These are phyloP conservation scores for Diplodia corticola DNA, from an alignment of 2,329 filamentous ascomycete species.

Conservation along the genomic window DNA sequence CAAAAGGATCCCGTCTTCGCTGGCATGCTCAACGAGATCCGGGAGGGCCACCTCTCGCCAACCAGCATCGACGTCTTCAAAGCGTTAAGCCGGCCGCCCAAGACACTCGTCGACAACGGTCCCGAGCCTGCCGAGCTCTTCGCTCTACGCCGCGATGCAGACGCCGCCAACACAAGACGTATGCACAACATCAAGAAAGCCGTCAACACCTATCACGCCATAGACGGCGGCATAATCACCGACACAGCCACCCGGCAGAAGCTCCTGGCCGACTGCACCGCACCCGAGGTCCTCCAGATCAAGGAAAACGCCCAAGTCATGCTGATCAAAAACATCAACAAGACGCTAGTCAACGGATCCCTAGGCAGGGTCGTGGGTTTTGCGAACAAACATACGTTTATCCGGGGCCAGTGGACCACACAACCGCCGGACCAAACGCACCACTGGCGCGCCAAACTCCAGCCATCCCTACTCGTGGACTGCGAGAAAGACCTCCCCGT, in stretches of 20 bases:
- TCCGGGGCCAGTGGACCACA: neutral
- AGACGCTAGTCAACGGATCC: conserved; percentile 39
- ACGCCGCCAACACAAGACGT: neutral
- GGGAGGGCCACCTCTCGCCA: neutral
- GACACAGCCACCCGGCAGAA: neutral
- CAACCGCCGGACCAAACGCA: too few relatives aligned
- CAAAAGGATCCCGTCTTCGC: conserved; percentile 1
- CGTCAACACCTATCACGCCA: neutral
- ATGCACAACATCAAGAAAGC: neutral
- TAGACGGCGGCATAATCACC: neutral
- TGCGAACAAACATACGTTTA: conserved; percentile 18
- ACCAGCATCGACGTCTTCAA: neutral
- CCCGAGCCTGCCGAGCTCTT: neutral
- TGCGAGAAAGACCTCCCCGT: conserved; percentile 26
- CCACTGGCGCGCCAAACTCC: too few relatives aligned
- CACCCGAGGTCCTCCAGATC: neutral
- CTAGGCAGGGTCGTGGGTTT: conserved; percentile 40
- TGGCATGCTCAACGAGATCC: neutral
- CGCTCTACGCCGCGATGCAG: neutral
- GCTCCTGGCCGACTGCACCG: neutral
- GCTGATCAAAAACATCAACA: conserved; percentile 25
- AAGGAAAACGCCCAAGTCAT: conserved; percentile 12
- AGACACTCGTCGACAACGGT: neutral
- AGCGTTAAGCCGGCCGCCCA: neutral
- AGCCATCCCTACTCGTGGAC: too few relatives aligned